These are phyloP conservation scores for Tuber borchii DNA, from an alignment of 495 filamentous ascomycete genomes.

Conservation along the genomic window DNA sequence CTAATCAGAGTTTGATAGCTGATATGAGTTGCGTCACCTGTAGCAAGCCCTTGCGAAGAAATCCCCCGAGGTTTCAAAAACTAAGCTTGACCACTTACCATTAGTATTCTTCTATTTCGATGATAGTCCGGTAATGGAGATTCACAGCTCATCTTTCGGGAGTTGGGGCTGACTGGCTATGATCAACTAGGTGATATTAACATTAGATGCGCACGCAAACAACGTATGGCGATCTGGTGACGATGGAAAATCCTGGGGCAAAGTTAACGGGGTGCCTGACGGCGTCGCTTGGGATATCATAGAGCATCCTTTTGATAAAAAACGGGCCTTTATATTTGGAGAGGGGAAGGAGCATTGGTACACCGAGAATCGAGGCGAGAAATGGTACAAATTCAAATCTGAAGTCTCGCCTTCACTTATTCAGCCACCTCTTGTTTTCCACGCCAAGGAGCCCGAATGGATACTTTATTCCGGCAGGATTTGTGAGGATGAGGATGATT, in stretches of 20 bases:
- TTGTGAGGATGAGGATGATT: conserved; percentile 53
- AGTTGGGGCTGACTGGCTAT: conserved; percentile 45
- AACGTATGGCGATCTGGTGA: conserved; percentile 67
- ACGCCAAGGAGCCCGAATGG: conserved; percentile 71
- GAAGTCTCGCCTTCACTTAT: conserved; percentile 46
- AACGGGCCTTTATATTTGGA: conserved; percentile 72
- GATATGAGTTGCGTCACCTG: conserved; percentile 12
- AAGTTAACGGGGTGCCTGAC: conserved; percentile 57
- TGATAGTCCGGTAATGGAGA: conserved; percentile 62
- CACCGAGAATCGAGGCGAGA: conserved; percentile 70
- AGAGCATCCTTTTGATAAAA: conserved; percentile 68
- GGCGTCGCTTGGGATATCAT: conserved; percentile 55
- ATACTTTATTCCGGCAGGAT: conserved; percentile 71
- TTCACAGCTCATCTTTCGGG: conserved; percentile 48
- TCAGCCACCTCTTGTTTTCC: conserved; percentile 59
- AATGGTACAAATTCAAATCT: conserved; percentile 67
- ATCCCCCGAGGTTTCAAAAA: conserved; percentile 49
- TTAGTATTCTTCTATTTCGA: conserved; percentile 74
- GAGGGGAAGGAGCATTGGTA: conserved; percentile 62
- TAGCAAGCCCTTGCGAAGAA: conserved; percentile 28
- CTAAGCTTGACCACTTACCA: conserved; percentile 57
- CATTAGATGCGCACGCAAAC: conserved; percentile 31
- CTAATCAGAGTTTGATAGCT: conserved; percentile 16
- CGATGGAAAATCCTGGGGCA: conserved; percentile 67
- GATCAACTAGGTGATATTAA: conserved; percentile 29